These are phyloP conservation scores for Chenopodium berlandieri DNA, from an alignment of 148 eudicot genomes.

Conservation along the genomic window DNA sequence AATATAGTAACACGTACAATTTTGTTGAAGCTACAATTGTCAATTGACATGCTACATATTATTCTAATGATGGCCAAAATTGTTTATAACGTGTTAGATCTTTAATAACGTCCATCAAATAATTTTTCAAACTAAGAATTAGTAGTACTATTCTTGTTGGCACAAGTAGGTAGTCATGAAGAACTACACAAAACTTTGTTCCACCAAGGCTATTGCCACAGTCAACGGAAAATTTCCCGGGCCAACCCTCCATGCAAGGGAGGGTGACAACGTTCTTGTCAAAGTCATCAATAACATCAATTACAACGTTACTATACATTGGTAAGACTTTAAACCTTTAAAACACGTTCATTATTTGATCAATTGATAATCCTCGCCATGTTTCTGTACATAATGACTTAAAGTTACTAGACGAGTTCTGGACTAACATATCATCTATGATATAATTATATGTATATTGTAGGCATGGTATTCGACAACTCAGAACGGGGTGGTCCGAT, in stretches of 20 bases:
- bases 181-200: constrained; percentile 64
- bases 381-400: background rate
- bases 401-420: no score
- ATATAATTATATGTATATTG: background rate
- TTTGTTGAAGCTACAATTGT: no score
- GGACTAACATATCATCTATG: background rate
- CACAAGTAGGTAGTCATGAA: constrained; percentile 55
- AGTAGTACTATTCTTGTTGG: no score
- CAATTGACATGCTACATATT: no score
- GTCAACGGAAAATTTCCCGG: constrained; percentile 80
- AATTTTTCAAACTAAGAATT: no score
- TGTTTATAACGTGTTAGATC: no score
- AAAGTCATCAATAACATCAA: constrained; percentile 58
- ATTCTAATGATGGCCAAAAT: no score
- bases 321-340: constrained; percentile 33
- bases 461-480: constrained; percentile 78
- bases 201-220: constrained; percentile 64
- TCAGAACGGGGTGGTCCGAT: constrained; percentile 78
- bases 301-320: constrained; percentile 67
- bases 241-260: constrained; percentile 71
- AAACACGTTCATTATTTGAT: background rate
- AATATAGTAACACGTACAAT: no score
- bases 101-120: no score
- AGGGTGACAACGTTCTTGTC: constrained; percentile 64
- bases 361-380: background rate